Base-by-base conservation (phyloP, 768 basidiomycete genomes). In the Kwoniella sp. region DNA sequence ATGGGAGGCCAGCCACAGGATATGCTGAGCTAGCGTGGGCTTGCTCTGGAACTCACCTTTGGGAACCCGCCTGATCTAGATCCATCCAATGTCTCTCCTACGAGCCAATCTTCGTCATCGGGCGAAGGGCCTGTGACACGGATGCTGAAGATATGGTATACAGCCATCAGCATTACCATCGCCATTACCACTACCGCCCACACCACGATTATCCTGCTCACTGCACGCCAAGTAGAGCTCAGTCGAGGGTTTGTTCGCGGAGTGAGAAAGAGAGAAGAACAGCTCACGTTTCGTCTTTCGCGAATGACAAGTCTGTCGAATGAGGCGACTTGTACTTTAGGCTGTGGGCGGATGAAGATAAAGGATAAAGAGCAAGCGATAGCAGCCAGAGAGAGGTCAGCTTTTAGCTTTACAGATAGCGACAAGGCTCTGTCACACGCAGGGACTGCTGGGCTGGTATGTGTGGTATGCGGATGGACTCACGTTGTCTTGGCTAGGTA, bases 51-150 rank as follows among this genome's bases (percentile, higher is more conserved):
- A 53, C 71, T 55, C 37, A 80, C 79, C 67, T 74, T 78, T 28
- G 79, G 79, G 57, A 80, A 80, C 22, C 79, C 79, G 48, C 79
- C 79, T 0, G 58, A 62, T 52, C 73, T 71, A 12, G 70, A 69
- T 17, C 79, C 77, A 64, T 80, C 79, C 13, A 80, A 29, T 30
- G 67, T 71, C 63, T 80, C 79, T 4, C 79, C 79, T 2, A 77
- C 45, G 30, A 80, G 59, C 79, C 79, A 80, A 58, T 80, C 79
- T 60, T 80, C 79, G 59, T 80, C 79, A 30, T 80, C 77, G 0
- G 57, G 52, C 4, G 71, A 74, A 2, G 75, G 75, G 1, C 79
- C 79, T 1, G 74, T 77, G 8, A 80, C 79, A 41, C 79, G 69
- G 23, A 80, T 77, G 2, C 79, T 80, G 26, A 17, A 0, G 38